Conservation (phyloP, 129 eudicot species). For the Heracleum sosnowskyi region DNA sequence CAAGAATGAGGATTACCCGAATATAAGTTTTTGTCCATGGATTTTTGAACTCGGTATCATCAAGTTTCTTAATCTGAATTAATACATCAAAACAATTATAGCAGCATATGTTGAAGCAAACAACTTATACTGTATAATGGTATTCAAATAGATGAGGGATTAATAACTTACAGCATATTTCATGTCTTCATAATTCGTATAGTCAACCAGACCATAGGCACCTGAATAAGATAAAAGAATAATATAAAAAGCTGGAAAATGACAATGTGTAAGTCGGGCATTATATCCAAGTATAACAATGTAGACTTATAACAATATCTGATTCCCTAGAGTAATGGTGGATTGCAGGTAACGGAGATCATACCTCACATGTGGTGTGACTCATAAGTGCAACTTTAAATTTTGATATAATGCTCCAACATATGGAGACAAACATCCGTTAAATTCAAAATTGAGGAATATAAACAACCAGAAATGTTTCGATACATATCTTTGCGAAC, state of each 20-base stretch:
- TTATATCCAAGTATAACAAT: neutral
- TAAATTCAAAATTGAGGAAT: neutral
- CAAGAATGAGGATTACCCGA: constrained; percentile 36
- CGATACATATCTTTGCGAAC: neutral
- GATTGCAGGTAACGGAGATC: neutral
- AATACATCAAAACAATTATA: neutral
- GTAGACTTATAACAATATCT: neutral
- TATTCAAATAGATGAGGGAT: neutral
- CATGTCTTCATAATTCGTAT: constrained; percentile 86
- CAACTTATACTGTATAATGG: neutral
- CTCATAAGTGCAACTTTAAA: neutral
- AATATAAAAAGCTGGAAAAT: neutral
- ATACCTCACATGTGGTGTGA: neutral
- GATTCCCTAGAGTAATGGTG: neutral
- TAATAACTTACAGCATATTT: constrained; percentile 84
- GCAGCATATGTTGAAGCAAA: neutral
- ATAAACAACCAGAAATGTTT: neutral
- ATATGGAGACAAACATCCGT: neutral
- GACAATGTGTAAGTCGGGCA: neutral
- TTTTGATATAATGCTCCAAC: neutral
- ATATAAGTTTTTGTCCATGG: constrained; percentile 86
- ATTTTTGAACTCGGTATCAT: constrained; percentile 93
- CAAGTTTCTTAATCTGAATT: constrained; percentile 75
- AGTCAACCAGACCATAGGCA: constrained; percentile 84
- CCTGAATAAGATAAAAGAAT: constrained; percentile 28